A percentile compares a stretch with the other conserved stretches of the same genome.
These are phyloP conservation scores for Talaromyces trachyspermus DNA, from an alignment of 495 filamentous ascomycete species.

Conservation along the genomic window DNA sequence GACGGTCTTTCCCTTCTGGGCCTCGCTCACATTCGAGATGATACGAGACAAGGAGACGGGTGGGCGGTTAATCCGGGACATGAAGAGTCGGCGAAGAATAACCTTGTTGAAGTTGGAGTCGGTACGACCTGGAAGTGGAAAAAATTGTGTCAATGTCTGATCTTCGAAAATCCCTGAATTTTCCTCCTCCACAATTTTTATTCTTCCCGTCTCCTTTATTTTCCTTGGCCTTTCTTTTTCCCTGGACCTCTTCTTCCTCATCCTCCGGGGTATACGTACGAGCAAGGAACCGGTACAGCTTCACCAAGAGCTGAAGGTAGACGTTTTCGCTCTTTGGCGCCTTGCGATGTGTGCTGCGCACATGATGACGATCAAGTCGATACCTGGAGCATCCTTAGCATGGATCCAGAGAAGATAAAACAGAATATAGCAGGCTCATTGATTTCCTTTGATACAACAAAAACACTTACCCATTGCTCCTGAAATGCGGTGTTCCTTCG, in stretches of 20 bases:
- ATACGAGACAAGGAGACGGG: conserved; percentile 90
- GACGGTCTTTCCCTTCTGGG: conserved; percentile 78
- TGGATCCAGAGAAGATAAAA: not conserved
- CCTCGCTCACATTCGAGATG: conserved; percentile 54
- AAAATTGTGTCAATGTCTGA: too few relatives aligned
- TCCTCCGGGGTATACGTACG: conserved; percentile 53
- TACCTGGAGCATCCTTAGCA: conserved; percentile 35
- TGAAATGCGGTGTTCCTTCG: conserved; percentile 34
- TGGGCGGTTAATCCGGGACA: conserved; percentile 94
- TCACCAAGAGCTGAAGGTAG: conserved; percentile 94
- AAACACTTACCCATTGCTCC: conserved; percentile 40
- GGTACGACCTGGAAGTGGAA: conserved; percentile 64
- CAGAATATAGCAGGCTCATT: not conserved
- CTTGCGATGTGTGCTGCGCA: conserved; percentile 80
- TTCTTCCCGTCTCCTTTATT: not conserved
- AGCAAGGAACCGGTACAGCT: conserved; percentile 97
- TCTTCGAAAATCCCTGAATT: too few relatives aligned
- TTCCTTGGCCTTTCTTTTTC: not conserved
- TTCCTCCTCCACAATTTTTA: too few relatives aligned
- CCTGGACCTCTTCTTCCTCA: not conserved
- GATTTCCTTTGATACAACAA: conserved; percentile 11
- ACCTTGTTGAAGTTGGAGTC: conserved; percentile 96
- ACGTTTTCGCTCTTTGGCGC: conserved; percentile 97
- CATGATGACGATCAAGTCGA: conserved; percentile 76
- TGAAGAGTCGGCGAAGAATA: conserved; percentile 91